Base-by-base conservation (phyloP, 148 eudicot species). In the Agrostemma githago region DNA sequence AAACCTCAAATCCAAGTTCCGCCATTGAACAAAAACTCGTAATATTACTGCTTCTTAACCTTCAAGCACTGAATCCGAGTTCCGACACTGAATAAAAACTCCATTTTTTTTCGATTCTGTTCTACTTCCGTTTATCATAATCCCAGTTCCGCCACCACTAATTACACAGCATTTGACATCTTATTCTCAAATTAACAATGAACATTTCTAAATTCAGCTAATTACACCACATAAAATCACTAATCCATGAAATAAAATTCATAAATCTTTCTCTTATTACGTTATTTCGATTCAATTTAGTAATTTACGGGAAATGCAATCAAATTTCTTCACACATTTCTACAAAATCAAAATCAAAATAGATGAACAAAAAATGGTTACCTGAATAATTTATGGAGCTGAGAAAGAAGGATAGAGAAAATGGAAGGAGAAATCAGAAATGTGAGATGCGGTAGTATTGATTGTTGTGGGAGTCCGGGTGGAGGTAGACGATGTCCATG, bases 281-380 rank as follows among this genome's bases (percentile, higher is more conserved):
- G 1, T 26, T 0, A 26, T 26, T 26, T 26, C 34, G 34, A 26
- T 26, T 26, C 34, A 26, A 26, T 26, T 26, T 26, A 26, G 34
- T 26, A 26, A 26, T 26, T 26, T 26, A 26, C 16, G 3, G 15
- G 19, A 41, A 78, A 70, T 78, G 26, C 63, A 79, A 69, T 79
- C 82, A 74, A 10, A 17, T 62, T 6, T 70, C 70, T 79, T 79
- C 41, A 39, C 46, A 53, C 62, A 34, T 21, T 62, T 37, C 46
- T 8, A 48, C 17, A 51, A 65, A 62, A 39, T 38, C 5, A 78
- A 26, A 26, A 26, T 26, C 11, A 0, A 34, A 76, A 76, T 15
- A 64, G 9, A 66, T 16, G 3, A 15, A 16, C 12, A 66, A 54
- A 54, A 14, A 70, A 8, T 11, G 8, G 42, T 8, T 38, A 40